These are phyloP conservation scores for Triticum aestivum DNA, from an alignment of 176 grass and related monocot genomes.

Conservation along the genomic window IWGSC_CS_RefSeq_v2.1 NC_057802.1:410197794-410198293, in stretches of 20 bases:
- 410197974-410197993: constrained; percentile 97
- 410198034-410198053: constrained; percentile 94
- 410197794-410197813: constrained; percentile 97
- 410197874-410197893: constrained; percentile 93
- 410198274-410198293: constrained; percentile 91
- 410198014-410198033: constrained; percentile 82
- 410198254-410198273: constrained; percentile 97
- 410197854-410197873: constrained; percentile 94
- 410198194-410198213: constrained; percentile 85
- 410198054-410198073: constrained; percentile 76
- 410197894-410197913: constrained; percentile 97
- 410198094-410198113: constrained; percentile 98
- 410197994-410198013: constrained; percentile 71
- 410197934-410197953: constrained; percentile 71
- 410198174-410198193: constrained; percentile 97
- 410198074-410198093: constrained; percentile 95
- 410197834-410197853: constrained; percentile 86
- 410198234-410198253: constrained; percentile 99
- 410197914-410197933: constrained; percentile 86
- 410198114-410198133: constrained; percentile 89
- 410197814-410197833: constrained; percentile 93
- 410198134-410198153: constrained; percentile 84
- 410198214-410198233: constrained; percentile 89
- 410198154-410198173: constrained; percentile 88
- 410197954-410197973: constrained; percentile 91